Evolutionary conservation across 257 asterid species (phyloP), one percentile per base, ranked within the genome.

Genomic region (Lycium barbarum): DNA sequence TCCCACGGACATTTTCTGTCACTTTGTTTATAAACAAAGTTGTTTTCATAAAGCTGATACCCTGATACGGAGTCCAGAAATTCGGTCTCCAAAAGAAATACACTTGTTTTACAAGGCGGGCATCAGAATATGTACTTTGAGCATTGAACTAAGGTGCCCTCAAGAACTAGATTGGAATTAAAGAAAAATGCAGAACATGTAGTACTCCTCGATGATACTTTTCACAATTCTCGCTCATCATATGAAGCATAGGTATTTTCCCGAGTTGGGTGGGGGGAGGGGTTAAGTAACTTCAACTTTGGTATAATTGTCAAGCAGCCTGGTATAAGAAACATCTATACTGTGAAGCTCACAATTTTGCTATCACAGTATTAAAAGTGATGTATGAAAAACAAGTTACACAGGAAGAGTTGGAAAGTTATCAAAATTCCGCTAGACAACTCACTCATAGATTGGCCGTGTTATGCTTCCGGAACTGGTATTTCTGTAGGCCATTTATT

Each of bases 401-500:
- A 67, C 67, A 53, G 17, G 59, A 84, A 8, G 63, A 78, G 51
- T 63, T 63, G 84, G 76, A 57, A 43, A 20, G 18, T 59, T 38
- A 45, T 71, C 81, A 83, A 86, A 86, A 86, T 65, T 86, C 81
- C 86, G 40, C 61, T 20, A 17, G 72, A 20, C 54, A 47, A 36
- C 26, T 53, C 51, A 5, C 15, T 57, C 63, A 6, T 62, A 22
- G 5, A n/a, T 26, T 36, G 49, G 59, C 53, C 26, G 22, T 43
- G 51, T 68, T 63, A 61, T 54, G 12, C 74, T 45, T 66, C 51
- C 38, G 72, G 55, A 53, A 51, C 66, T 13, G 80, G n/a, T 63
- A 80, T 55, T 84, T 26, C 84, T 79, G 76, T 57, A 35, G 22
- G 45, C 49, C 83, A 84, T 65, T 88, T 80, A 79, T 83, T 89